A percentile compares a stretch with the other conserved stretches of the same genome.
These are phyloP conservation scores for Hypocrella siamensis DNA, from an alignment of 2,329 filamentous ascomycete species.

Conservation along the genomic window DNA sequence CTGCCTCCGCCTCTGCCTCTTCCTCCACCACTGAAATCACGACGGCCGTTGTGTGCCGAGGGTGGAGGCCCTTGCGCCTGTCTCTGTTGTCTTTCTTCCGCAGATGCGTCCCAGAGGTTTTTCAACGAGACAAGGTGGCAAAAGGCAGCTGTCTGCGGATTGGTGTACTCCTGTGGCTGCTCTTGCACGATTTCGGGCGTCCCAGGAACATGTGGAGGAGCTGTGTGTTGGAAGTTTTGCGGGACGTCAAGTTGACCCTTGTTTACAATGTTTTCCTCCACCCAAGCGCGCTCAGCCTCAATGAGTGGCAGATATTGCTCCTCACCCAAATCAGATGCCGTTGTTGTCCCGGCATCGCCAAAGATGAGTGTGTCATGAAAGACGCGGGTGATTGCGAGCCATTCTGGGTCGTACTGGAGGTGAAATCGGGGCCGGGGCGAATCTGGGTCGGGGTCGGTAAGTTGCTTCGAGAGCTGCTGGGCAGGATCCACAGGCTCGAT, in stretches of 20 bases:
- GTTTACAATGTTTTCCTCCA: slow-evolving; percentile 58
- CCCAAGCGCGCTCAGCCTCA: slow-evolving; percentile 58
- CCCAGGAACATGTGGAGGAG: slow-evolving; percentile 49
- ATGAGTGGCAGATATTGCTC: slow-evolving; percentile 53
- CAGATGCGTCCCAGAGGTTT: slow-evolving; percentile 60
- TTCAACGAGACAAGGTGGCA: slow-evolving; percentile 63
- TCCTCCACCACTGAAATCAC: slow-evolving; percentile 20
- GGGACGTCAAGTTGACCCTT: slow-evolving; percentile 51
- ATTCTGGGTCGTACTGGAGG: slow-evolving; percentile 80
- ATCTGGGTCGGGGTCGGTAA: slow-evolving; percentile 6
- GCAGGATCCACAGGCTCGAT: slow-evolving; percentile 32
- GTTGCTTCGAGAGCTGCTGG: slow-evolving; percentile 7
- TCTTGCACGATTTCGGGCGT: slow-evolving; percentile 40
- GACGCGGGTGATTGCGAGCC: slow-evolving; percentile 81
- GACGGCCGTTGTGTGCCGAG: slow-evolving; percentile 15
- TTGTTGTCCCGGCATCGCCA: slow-evolving; percentile 38
- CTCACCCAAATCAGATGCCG: slow-evolving; percentile 50
- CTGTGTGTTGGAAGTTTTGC: slow-evolving; percentile 61
- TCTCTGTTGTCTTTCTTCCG: slow-evolving; percentile 50
- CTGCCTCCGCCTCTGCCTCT: slow-evolving; percentile 21
- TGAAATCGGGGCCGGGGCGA: slow-evolving; percentile 27
- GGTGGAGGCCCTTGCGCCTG: slow-evolving; percentile 40
- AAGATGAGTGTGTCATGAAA: slow-evolving; percentile 53
- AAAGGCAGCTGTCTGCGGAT: slow-evolving; percentile 70
- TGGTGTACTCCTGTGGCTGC: slow-evolving; percentile 70